A percentile compares a stretch with the other conserved stretches of the same genome.
phyloP scores from a whole-genome alignment of 192 early-diverging fungal genomes.

The Backusella tuberculispora region DNA sequence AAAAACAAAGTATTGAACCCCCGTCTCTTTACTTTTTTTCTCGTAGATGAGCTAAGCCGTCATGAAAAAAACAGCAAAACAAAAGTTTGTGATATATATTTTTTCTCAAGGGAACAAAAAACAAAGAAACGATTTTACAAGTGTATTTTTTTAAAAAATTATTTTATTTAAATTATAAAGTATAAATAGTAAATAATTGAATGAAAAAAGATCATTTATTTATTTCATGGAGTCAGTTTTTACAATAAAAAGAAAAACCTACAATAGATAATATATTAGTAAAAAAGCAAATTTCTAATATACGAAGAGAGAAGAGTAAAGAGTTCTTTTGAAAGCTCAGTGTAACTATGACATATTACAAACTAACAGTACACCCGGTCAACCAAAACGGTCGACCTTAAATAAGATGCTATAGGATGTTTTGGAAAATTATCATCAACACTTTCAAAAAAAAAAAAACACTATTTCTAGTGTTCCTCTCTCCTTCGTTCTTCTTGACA shows the following conservation, averaged over 20 bases:
- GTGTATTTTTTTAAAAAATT: too few relatives aligned
- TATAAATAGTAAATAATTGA: too few relatives aligned
- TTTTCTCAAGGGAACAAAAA: too few relatives aligned
- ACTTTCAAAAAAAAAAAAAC: background rate
- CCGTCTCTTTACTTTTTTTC: too few relatives aligned
- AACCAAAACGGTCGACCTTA: constrained; percentile 22
- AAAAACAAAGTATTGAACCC: background rate
- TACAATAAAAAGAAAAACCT: background rate
- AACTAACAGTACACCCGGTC: constrained; percentile 24
- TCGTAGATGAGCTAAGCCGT: too few relatives aligned
- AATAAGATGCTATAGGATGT: constrained; percentile 22
- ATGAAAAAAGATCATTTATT: too few relatives aligned
- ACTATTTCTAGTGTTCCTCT: too few relatives aligned
- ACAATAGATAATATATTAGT: background rate
- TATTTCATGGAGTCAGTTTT: too few relatives aligned
- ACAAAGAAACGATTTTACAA: too few relatives aligned
- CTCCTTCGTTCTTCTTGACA: background rate
- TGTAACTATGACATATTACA: constrained; percentile 28
- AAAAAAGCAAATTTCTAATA: background rate
- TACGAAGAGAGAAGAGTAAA: background rate
- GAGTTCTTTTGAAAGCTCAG: constrained; percentile 11
- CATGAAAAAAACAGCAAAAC: too few relatives aligned
- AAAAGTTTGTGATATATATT: too few relatives aligned
- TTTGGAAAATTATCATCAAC: constrained; percentile 24
- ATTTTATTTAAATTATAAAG: too few relatives aligned